Base-by-base conservation (phyloP, 2,329 filamentous ascomycete species). In the Talaromyces funiculosus region DNA sequence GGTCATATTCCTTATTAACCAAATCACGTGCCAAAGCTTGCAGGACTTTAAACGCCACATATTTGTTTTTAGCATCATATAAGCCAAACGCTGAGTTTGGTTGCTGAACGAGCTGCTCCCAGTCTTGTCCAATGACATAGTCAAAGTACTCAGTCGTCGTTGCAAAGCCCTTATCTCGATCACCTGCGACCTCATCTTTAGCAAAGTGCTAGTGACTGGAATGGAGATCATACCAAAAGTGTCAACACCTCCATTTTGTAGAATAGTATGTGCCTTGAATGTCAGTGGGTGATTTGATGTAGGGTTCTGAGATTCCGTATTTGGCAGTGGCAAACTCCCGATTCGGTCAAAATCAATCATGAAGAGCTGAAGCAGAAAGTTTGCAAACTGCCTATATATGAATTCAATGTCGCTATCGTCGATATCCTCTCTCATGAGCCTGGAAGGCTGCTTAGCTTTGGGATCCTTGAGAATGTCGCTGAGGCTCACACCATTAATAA, bases 1-100 rank as follows among this genome's bases (percentile, higher is more conserved):
- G 20, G 70, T 73, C 65, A 72, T 66, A 43, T 2, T 59, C 14
- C 8, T 22, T 2, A 4, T 53, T n/a, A 18, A 59, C 16, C 33
- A 59, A 26, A 16, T 42, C 45, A 3, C 1, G 9, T 12, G 18
- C 18, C 6, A 53, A 14, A 16, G 3, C 10, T 24, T 18, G 16
- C 1, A 59, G 22, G 2, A 3, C n/a, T 8, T 53, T 59, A 3
- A 59, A 59, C 1, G 24, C 24, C 4, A 18, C 9, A 31, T 33
- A 59, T 18, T 59, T 59, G 4, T 59, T 53, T 35, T 42, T 31
- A 3, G 33, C 57, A n/a, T 59, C 57, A 10, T 59, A 59, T n/a
- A 7, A 33, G 10, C 57, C 57, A 43, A 40, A 26, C 3, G 18
- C 8, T 9, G 45, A 59, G 45, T 59, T 59, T 24, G 57, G 57